phyloP scores from a whole-genome alignment of 345 rosid genomes.

The Erodium maritimum region DNA sequence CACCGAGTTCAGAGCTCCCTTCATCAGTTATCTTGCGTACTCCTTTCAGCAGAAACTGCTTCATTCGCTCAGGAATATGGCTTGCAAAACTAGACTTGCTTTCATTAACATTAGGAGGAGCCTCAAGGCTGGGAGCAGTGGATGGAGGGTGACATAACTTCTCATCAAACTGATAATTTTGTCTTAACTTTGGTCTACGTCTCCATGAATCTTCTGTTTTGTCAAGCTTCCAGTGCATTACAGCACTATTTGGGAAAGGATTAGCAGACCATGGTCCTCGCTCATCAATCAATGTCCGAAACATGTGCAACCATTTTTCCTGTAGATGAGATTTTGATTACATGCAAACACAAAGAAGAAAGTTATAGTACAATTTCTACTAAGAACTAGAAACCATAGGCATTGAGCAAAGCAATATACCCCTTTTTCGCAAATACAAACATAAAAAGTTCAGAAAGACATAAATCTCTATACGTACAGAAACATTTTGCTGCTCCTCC shows the following conservation, averaged over 20 bases:
- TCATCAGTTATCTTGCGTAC: conserved; percentile 76
- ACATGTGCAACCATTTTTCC: conserved; percentile 95
- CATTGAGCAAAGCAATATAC: too few relatives aligned
- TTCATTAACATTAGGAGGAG: conserved; percentile 31
- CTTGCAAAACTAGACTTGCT: conserved; percentile 54
- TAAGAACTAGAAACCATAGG: conserved; percentile 1
- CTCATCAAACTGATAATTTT: conserved; percentile 84
- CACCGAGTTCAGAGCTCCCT: conserved; percentile 51
- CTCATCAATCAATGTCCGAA: conserved; percentile 87
- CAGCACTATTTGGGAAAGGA: conserved; percentile 70
- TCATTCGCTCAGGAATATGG: conserved; percentile 96
- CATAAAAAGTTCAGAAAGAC: conserved; percentile 3
- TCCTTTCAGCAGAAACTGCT: conserved; percentile 76
- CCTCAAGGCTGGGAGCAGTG: conserved; percentile 33
- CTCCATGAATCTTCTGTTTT: conserved; percentile 96
- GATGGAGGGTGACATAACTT: conserved; percentile 63
- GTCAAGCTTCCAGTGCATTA: conserved; percentile 87
- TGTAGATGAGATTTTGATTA: conserved; percentile 14
- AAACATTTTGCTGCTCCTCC: conserved; percentile 81
- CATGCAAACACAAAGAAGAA: conserved; percentile 3
- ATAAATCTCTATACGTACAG: conserved; percentile 29
- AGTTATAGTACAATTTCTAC: not conserved
- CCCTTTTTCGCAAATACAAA: not conserved
- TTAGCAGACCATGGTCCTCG: conserved; percentile 98
- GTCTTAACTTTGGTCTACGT: conserved; percentile 83